Evolutionary conservation across 352 stramenopile genomes (phyloP), one percentile per base, ranked within the genome.

Genomic region (Globisporangium heterothallicum): DNA sequence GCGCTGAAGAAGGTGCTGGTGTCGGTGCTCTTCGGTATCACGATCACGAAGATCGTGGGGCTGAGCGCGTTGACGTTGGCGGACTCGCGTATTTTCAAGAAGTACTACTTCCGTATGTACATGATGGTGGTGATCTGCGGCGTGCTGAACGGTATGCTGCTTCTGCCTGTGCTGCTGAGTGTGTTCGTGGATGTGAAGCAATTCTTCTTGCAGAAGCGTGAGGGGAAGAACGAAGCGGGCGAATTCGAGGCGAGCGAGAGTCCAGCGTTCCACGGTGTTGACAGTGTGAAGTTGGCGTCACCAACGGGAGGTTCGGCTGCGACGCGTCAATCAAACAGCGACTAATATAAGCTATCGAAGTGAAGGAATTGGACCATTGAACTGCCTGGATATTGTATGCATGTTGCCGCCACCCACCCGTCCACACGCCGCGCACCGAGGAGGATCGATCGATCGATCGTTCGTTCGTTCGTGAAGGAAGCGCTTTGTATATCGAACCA

Each of bases 21-120:
- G 40, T 78, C 63, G 8, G 69, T 87, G 34, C 51, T 87, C 16
- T 81, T 63, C 6, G 64, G 50, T 30, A 72, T 72, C 25, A 68
- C 64, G 19, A 68, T 72, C 64, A 72, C 64, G 13, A 72, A 72
- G 42, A 46, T 72, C 16, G 56, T 72, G 13, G 64, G 64, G 19
- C 30, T 72, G 50, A 72, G 64, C 41, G 62, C 62, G 32, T 35
- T 72, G 27, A 70, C 62, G 44, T 44, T 72, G 30, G 63, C 88
- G 10, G 64, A 86, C 44, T 92, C 73, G 61, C 80, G 82, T 22
- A 71, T 96, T 51, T 96, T 96, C 64, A 84, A 88, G 58, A 83
- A 94, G 58, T 96, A 96, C 63, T 96, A 94, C 66, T 96, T 95
- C 66, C 77, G 87, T 50, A 95, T 95, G 87, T 96, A 96, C 70